Base-by-base conservation (phyloP, 306 rosid genomes). In the Glycine latifolia region DNA sequence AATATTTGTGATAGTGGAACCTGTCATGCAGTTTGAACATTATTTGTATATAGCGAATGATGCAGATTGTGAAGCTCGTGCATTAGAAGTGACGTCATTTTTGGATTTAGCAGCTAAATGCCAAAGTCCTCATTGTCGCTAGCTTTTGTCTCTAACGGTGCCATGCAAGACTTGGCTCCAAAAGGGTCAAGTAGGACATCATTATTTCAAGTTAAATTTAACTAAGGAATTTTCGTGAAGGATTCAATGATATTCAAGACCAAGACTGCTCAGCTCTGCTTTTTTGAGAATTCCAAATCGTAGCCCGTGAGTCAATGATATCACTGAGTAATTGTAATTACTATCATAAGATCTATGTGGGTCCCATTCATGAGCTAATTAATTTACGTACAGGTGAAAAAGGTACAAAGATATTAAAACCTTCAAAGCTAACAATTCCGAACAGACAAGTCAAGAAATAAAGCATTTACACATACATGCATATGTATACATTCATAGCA, bases 91-190 rank as follows among this genome's bases (percentile, higher is more conserved):
- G 84, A 76, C 75, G 20, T 71, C 37, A 75, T 41, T 80, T 65
- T 85, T 85, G 75, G 82, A 85, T 76, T 69, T 85, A 55, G 75
- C 55, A 53, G 72, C 87, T 70, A 76, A 75, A 76, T 69, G 75
- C 70, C 79, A 80, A 43, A 85, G 49, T 43, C 31, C 56, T 59
- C 77, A 71, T 31, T 59, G 44, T 62, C 74, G 44, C 31, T 67
- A 50, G 81, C 72, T 69, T 75, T 75, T 75, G 85, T 80, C 87
- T 75, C 75, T 12, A 33, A 54, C 8, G 26, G 71, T 69, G 73
- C 73, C 14, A 78, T 44, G 63, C 49, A 44, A 67, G 11, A 72
- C 70, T 46, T 56, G 76, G 56, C 76, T 73, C 56, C 86, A 71
- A 67, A 39, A n/a, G 16, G 74, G 84, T 74, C 78, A 75, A 58